A percentile compares a stretch with the other conserved stretches of the same genome.
Conservation (phyloP, 768 basidiomycete genomes). For the Tricholoma sp. region DNA sequence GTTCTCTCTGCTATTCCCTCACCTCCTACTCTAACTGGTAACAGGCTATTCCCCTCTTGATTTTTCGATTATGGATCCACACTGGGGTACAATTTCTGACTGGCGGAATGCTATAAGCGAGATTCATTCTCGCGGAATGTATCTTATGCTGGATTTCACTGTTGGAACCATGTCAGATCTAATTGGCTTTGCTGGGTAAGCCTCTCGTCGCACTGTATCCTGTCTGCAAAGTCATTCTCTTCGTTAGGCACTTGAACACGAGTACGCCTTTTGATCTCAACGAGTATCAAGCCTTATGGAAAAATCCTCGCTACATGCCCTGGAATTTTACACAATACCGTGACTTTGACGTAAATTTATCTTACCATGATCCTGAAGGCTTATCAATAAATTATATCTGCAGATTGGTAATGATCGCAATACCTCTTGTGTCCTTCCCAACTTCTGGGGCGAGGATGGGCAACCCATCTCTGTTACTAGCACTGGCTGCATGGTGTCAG, state of each 20-base stretch:
- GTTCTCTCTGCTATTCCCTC: slow-evolving; percentile 26
- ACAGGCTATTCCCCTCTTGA: slow-evolving; percentile 91
- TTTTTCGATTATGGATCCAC: slow-evolving; percentile 86
- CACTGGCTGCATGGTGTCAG: slow-evolving; percentile 72
- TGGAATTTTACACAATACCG: slow-evolving; percentile 85
- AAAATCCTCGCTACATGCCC: slow-evolving; percentile 66
- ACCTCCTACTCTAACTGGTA: slow-evolving; percentile 9
- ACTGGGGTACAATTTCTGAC: slow-evolving; percentile 81
- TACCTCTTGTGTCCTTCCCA: slow-evolving; percentile 66
- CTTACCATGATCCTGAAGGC: neutral
- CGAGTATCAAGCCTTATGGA: slow-evolving; percentile 74
- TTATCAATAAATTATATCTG: slow-evolving; percentile 1
- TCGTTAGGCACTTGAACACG: slow-evolving; percentile 61
- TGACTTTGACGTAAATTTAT: slow-evolving; percentile 61
- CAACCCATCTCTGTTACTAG: slow-evolving; percentile 45
- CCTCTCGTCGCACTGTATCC: neutral
- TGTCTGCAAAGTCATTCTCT: neutral
- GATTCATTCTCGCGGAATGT: slow-evolving; percentile 82
- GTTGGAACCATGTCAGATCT: slow-evolving; percentile 90
- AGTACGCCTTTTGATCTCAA: slow-evolving; percentile 75
- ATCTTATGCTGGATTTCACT: slow-evolving; percentile 90
- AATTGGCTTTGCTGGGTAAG: slow-evolving; percentile 79
- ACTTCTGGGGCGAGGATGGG: slow-evolving; percentile 78
- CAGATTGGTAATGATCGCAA: slow-evolving; percentile 71
- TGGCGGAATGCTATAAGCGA: slow-evolving; percentile 74